Conservation (phyloP, 768 basidiomycete genomes). For the Phylloporus arenicola region DNA sequence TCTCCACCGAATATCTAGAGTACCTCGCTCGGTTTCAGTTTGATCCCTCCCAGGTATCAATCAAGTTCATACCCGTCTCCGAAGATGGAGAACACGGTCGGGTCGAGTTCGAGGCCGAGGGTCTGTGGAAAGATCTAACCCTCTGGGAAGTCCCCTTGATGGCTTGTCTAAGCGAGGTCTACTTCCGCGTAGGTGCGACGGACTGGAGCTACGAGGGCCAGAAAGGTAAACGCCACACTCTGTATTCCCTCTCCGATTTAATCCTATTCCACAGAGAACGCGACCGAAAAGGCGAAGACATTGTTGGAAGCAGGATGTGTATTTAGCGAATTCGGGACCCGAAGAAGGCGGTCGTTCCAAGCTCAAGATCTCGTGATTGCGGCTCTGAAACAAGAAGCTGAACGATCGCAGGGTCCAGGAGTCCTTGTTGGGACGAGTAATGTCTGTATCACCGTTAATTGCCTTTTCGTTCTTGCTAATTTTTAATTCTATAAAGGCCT, state of each 20-base stretch:
- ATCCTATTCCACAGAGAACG: conserved; percentile 45
- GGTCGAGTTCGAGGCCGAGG: conserved; percentile 67
- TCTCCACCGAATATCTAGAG: conserved; percentile 65
- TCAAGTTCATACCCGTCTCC: conserved; percentile 57
- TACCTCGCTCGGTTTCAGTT: conserved; percentile 68
- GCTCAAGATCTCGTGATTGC: conserved; percentile 75
- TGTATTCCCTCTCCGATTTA: not conserved
- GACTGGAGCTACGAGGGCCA: conserved; percentile 88
- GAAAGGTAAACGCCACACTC: conserved; percentile 44
- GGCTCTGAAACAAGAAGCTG: conserved; percentile 60
- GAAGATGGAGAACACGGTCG: conserved; percentile 48
- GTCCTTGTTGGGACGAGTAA: conserved; percentile 75
- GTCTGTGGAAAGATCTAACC: conserved; percentile 79
- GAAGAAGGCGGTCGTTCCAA: conserved; percentile 67
- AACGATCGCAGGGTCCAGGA: conserved; percentile 46
- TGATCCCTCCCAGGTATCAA: conserved; percentile 57
- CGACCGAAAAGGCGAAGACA: conserved; percentile 63
- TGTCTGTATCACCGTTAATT: conserved; percentile 38
- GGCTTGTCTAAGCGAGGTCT: conserved; percentile 86
- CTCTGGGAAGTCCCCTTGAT: conserved; percentile 96
- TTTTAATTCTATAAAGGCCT: conserved; percentile 44
- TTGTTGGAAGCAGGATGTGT: conserved; percentile 60
- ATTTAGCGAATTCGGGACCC: conserved; percentile 86
- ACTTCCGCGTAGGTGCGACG: conserved; percentile 67
- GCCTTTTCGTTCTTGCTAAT: not conserved